Evolutionary conservation across 208 protist genomes (phyloP).

Genomic region (Trypanosoma vivax): DNA sequence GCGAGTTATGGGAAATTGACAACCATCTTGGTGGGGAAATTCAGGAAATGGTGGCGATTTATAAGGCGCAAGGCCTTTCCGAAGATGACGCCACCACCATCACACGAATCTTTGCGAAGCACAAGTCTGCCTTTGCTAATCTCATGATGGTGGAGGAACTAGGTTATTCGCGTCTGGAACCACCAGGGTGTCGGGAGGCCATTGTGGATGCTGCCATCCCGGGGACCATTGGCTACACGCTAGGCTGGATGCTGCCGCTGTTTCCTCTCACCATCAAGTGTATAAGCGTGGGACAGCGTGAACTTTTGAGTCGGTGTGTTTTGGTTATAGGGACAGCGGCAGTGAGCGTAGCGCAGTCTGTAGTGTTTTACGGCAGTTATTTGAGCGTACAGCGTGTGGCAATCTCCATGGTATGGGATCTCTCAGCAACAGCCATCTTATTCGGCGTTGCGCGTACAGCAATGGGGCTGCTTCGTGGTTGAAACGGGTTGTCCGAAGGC

Average conservation of each 20-base stretch:
- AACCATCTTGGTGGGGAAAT: constrained; percentile 88
- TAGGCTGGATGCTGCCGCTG: constrained; percentile 32
- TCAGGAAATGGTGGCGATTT: constrained; percentile 91
- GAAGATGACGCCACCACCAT: constrained; percentile 83
- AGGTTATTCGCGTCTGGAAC: constrained; percentile 81
- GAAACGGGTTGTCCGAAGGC: neutral
- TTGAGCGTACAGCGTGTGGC: constrained; percentile 23
- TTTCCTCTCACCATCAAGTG: constrained; percentile 14
- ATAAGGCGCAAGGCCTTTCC: constrained; percentile 83
- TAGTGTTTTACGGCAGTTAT: constrained; percentile 81
- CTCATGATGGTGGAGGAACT: constrained; percentile 95
- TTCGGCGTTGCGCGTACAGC: constrained; percentile 22
- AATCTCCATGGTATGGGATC: constrained; percentile 29
- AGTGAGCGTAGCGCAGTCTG: constrained; percentile 48
- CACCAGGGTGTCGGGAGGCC: constrained; percentile 53
- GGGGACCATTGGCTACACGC: constrained; percentile 40
- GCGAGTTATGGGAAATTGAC: constrained; percentile 93
- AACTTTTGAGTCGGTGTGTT: constrained; percentile 9
- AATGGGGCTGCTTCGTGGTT: constrained; percentile 13
- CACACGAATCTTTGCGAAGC: constrained; percentile 79
- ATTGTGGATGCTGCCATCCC: constrained; percentile 55
- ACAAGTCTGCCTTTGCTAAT: constrained; percentile 83
- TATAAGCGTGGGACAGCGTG: neutral
- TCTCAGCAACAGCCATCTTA: constrained; percentile 26
- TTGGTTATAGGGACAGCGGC: constrained; percentile 21